Conservation (phyloP, 176 grass and related monocot species). For the Alloteropsis semialata region DNA sequence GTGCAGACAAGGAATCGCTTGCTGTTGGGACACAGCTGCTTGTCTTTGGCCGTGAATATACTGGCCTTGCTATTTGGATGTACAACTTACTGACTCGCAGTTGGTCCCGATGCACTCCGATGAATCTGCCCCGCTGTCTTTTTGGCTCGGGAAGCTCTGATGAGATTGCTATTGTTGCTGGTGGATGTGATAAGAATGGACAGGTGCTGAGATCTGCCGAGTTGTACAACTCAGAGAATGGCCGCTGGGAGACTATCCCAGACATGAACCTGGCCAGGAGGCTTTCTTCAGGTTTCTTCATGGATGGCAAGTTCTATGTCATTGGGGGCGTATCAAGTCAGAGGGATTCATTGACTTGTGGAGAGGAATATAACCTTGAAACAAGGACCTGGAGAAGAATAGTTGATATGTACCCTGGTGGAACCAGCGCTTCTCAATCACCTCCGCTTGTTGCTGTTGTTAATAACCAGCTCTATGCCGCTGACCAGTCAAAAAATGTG, state of each 20-base stretch:
- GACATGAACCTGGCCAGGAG: conserved; percentile 73
- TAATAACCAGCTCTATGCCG: conserved; percentile 90
- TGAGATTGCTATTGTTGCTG: conserved; percentile 79
- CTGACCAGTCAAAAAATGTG: conserved; percentile 66
- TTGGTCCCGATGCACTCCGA: conserved; percentile 72
- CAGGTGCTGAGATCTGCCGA: conserved; percentile 67
- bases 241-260: conserved; percentile 72
- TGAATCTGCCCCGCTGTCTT: conserved; percentile 80
- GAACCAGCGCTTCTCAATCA: conserved; percentile 69
- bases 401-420: conserved; percentile 72
- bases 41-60: conserved; percentile 83
- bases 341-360: conserved; percentile 73
- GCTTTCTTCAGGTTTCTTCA: conserved; percentile 84
- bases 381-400: conserved; percentile 84
- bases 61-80: conserved; percentile 91
- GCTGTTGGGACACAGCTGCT: conserved; percentile 88
- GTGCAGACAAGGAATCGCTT: conserved; percentile 90
- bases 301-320: conserved; percentile 93
- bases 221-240: conserved; percentile 79
- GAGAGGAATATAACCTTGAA: conserved; percentile 77
- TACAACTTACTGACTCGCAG: conserved; percentile 55
- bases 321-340: conserved; percentile 76
- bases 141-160: conserved; percentile 77
- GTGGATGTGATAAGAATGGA: conserved; percentile 69
- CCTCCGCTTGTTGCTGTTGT: conserved; percentile 85